Conservation (phyloP, 352 stramenopile species). For the Pythium dissotocum region DNA sequence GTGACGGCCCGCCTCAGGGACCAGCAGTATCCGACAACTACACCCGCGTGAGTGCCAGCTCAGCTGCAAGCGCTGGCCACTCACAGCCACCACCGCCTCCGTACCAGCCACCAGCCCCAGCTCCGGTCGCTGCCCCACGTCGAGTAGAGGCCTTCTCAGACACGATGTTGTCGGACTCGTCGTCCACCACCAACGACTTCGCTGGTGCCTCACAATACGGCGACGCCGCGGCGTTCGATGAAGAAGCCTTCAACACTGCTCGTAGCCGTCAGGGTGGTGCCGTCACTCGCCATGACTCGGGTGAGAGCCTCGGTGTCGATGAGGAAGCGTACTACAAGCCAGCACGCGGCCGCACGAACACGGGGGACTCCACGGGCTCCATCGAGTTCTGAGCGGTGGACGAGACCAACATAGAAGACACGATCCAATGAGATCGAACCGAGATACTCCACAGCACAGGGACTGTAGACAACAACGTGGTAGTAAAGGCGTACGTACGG, state of each 20-base stretch:
- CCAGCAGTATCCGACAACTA: slow-evolving; percentile 42
- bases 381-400: slow-evolving; percentile 23
- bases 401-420: neutral
- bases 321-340: slow-evolving; percentile 38
- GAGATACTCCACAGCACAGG: neutral
- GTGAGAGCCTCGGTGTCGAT: slow-evolving; percentile 13
- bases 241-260: slow-evolving; percentile 38
- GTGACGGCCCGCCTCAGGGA: slow-evolving; percentile 34
- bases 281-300: slow-evolving; percentile 8
- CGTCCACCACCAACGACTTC: slow-evolving; percentile 19
- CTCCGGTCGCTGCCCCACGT: neutral
- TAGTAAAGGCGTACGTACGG: neutral
- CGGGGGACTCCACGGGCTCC: slow-evolving; percentile 19
- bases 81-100: neutral
- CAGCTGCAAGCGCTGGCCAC: slow-evolving; percentile 12
- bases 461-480: slow-evolving; percentile 2
- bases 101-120: slow-evolving; percentile 1
- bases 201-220: slow-evolving; percentile 8
- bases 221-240: slow-evolving; percentile 35
- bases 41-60: slow-evolving; percentile 46
- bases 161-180: slow-evolving; percentile 22
- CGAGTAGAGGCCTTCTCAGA: slow-evolving; percentile 6
- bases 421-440: neutral
- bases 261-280: slow-evolving; percentile 28
- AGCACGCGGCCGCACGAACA: slow-evolving; percentile 13